These are phyloP conservation scores for Aurifilum marmelostoma DNA, from an alignment of 2,329 filamentous ascomycete species.

Conservation along the genomic window DNA sequence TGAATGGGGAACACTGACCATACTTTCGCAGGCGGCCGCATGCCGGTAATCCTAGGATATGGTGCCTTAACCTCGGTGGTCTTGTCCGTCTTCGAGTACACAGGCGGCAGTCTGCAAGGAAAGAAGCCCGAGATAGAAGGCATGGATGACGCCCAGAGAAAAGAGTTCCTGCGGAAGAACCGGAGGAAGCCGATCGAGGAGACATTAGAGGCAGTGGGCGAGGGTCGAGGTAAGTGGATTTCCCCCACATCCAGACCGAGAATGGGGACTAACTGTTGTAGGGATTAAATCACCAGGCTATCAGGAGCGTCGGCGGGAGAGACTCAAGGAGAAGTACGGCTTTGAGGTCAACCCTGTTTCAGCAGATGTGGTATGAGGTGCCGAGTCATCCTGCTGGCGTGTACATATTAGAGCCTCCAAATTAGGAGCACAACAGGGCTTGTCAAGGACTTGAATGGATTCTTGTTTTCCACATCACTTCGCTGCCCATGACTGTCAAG, in stretches of 20 bases:
- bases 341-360: slow-evolving; percentile 76
- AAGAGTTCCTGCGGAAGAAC: slow-evolving; percentile 73
- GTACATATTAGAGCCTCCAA: slow-evolving; percentile 29
- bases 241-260: slow-evolving; percentile 9
- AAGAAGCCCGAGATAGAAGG: slow-evolving; percentile 65
- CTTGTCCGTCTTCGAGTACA: slow-evolving; percentile 69
- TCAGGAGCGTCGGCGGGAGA: slow-evolving; percentile 78
- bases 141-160: slow-evolving; percentile 73
- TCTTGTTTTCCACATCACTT: background rate
- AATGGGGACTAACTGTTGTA: slow-evolving; percentile 42
- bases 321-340: slow-evolving; percentile 85
- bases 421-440: slow-evolving; percentile 4
- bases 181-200: slow-evolving; percentile 76
- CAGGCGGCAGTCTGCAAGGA: slow-evolving; percentile 61
- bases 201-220: slow-evolving; percentile 79
- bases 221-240: slow-evolving; percentile 73
- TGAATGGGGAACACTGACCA: slow-evolving; percentile 1
- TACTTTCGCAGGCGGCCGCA: slow-evolving; percentile 57
- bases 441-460: slow-evolving; percentile 17
- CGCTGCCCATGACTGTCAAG: background rate
- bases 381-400: slow-evolving; percentile 17
- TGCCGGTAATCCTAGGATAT: slow-evolving; percentile 72
- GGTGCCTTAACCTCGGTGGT: slow-evolving; percentile 59
- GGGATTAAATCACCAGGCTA: slow-evolving; percentile 82
- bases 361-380: slow-evolving; percentile 44